Base-by-base conservation (phyloP, 2,329 filamentous ascomycete genomes). In the Colletotrichum incanum region DNA sequence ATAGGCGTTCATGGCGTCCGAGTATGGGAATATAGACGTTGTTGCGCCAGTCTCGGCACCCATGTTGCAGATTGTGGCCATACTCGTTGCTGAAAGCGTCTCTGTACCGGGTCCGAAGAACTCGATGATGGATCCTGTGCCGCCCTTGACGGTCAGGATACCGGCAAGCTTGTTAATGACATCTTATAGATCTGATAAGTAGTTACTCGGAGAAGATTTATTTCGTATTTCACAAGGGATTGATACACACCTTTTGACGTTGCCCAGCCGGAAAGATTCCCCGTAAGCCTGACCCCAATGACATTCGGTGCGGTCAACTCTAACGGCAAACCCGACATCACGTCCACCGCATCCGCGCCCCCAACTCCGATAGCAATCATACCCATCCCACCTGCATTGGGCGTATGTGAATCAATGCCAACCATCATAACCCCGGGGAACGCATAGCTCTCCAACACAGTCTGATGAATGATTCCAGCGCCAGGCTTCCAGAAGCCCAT, bases 401-500 rank as follows among this genome's bases (percentile, higher is more conserved):
- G 95, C 71, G 96, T 98, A 88, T 99, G 96, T 70, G 95, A 98
- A 84, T 98, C 96, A 77, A 96, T 98, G 83, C 96, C 96, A 81
- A 98, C 98, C 82, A 99, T 92, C 72, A 99, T 91, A 90, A 93
- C 95, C 90, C 96, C 96, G 76, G 96, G 96, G 92, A 98, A 98
- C 83, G 95, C 95, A 84, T 98, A 98, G 90, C 98, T 98, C 88
- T 99, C 96, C 71, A 98, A 91, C 75, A 98, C 86, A 81, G 98
- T 98, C 89, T 98, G 96, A 88, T 99, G 96, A 79, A 99, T 99
- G 84, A 98, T 99, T 89, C 96, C 96, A 82, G 96, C 98, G 79
- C 96, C 96, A 76, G 96, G 96, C 84, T 91, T 94, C 96, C 96
- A 99, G 92, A 98, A 98, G 88, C 96, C 96, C 84, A 98, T 98